These are phyloP conservation scores for Metschnikowia rubicola DNA, from an alignment of 805 yeast genomes.

Conservation along the genomic window DNA sequence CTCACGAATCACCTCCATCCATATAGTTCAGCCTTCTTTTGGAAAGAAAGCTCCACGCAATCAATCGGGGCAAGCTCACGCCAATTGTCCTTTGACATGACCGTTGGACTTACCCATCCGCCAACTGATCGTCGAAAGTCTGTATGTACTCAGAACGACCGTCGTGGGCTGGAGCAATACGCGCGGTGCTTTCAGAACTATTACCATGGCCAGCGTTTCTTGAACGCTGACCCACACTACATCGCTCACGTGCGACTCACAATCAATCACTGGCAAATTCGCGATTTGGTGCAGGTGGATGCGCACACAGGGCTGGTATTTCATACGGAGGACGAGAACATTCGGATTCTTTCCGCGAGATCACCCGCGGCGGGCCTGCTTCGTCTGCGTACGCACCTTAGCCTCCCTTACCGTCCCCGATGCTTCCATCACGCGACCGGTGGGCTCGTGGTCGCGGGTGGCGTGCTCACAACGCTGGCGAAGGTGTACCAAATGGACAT, in stretches of 20 bases:
- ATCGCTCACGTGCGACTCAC: conserved; percentile 29
- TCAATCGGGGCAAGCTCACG: no score
- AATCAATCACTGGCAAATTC: conserved; percentile 71
- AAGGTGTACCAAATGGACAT: conserved; percentile 25
- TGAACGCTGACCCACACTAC: conserved; percentile 36
- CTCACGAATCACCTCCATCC: no score
- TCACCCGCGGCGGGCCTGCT: conserved; percentile 2
- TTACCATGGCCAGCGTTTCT: conserved; percentile 36
- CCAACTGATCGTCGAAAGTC: conserved; percentile 3
- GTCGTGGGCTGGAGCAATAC: conserved; percentile 3
- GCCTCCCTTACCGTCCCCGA: conserved; percentile 62
- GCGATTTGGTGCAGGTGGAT: conserved; percentile 64
- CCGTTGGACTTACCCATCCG: conserved; percentile 2
- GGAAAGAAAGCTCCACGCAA: no score
- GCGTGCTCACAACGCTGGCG: conserved; percentile 40
- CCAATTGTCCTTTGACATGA: not conserved
- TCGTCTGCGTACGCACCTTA: conserved; percentile 9
- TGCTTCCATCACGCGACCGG: conserved; percentile 58
- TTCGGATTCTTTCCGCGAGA: conserved; percentile 25
- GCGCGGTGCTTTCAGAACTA: conserved; percentile 41
- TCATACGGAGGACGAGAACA: conserved; percentile 56
- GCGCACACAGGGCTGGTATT: conserved; percentile 43
- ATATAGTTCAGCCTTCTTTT: no score
- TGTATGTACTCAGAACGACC: not conserved
- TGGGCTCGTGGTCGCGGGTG: conserved; percentile 49